A percentile compares a stretch with the other conserved stretches of the same genome.
phyloP scores from a whole-genome alignment of 2,329 filamentous ascomycete species.

The Rachicladosporium sp. region DNA sequence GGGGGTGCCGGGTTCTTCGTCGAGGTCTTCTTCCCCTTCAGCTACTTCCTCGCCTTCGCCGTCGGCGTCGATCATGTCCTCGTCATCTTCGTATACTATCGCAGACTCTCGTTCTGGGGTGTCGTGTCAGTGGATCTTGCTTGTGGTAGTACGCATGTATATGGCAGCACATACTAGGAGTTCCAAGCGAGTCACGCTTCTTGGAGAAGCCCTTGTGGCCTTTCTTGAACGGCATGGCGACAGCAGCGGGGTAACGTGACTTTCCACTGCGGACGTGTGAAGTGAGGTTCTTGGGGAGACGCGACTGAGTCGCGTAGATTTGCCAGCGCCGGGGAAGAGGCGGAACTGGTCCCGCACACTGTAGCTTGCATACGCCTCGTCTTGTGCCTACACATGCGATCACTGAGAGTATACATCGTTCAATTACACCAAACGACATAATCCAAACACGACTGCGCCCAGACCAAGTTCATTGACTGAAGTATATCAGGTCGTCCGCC shows the following conservation, averaged over 20 bases:
- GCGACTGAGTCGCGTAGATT: no score
- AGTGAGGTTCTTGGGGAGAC: no score
- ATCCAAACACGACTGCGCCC: slow-evolving; percentile 34
- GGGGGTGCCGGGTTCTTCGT: slow-evolving; percentile 15
- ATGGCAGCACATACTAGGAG: background rate
- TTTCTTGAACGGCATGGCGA: slow-evolving; percentile 18
- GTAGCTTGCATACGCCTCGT: no score
- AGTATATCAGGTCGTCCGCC: no score
- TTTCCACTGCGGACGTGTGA: no score
- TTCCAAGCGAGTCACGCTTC: slow-evolving; percentile 9
- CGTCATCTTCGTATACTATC: slow-evolving; percentile 16
- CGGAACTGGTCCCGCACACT: no score
- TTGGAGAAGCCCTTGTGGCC: slow-evolving; percentile 16
- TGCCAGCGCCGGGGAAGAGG: no score
- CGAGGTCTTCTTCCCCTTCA: slow-evolving; percentile 12
- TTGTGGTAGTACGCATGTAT: background rate
- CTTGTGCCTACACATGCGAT: no score
- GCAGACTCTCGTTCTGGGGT: slow-evolving; percentile 14
- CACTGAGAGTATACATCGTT: no score
- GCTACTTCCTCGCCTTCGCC: slow-evolving; percentile 14
- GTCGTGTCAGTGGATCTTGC: slow-evolving; percentile 3
- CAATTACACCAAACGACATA: no score
- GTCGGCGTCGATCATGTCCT: slow-evolving; percentile 20
- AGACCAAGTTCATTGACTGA: no score
- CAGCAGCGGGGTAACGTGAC: no score